phyloP scores from a whole-genome alignment of 805 yeast species.

The Kurtzmaniella cleridarum region DNA sequence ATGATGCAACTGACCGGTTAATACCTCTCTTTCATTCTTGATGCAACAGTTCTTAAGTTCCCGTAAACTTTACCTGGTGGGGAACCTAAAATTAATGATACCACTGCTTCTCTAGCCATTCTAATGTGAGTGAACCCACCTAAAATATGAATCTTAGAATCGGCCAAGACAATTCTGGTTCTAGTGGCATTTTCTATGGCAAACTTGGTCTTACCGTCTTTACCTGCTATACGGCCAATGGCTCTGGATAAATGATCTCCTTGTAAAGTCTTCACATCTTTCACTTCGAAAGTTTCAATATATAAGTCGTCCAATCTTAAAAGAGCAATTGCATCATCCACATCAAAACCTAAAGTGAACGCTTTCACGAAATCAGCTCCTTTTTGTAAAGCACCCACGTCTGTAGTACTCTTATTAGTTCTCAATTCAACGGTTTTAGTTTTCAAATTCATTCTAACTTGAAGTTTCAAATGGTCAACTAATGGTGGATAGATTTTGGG shows the following conservation, averaged over 20 bases:
- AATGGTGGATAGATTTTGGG: conserved; percentile 91
- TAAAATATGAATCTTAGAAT: conserved; percentile 89
- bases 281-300: conserved; percentile 94
- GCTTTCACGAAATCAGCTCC: conserved; percentile 97
- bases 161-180: conserved; percentile 96
- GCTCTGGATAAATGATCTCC: conserved; percentile 99
- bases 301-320: conserved; percentile 92
- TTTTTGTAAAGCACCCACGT: conserved; percentile 91
- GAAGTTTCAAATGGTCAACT: conserved; percentile 90
- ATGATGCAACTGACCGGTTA: conserved; percentile 19
- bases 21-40: conserved; percentile 94
- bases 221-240: conserved; percentile 99
- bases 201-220: conserved; percentile 97
- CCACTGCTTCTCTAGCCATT: conserved; percentile 98
- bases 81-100: conserved; percentile 88
- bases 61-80: conserved; percentile 99
- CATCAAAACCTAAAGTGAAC: conserved; percentile 91
- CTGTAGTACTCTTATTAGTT: conserved; percentile 78
- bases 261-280: conserved; percentile 90
- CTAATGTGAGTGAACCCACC: conserved; percentile 97
- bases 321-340: conserved; percentile 94
- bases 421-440: conserved; percentile 84
- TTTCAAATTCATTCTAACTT: conserved; percentile 90
- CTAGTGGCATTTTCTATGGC: conserved; percentile 98
- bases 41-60: conserved; percentile 92